Evolutionary conservation across 2,329 filamentous ascomycete genomes (phyloP), one percentile per base, ranked within the genome.

Genomic region (Fusarium multiceps): DNA sequence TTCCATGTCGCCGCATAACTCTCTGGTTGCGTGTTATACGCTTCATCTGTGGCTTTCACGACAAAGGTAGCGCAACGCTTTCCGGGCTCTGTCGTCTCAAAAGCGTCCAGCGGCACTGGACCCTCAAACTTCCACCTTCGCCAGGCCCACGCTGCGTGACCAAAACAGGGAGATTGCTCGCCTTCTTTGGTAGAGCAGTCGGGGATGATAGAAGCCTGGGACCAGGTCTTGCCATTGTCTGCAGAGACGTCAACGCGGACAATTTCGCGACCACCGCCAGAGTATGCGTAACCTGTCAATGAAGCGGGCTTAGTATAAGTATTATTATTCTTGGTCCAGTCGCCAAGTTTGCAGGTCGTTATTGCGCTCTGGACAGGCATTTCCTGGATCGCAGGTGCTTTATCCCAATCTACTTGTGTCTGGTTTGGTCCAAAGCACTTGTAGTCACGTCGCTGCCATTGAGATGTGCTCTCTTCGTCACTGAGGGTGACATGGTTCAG

Each of bases 281-380:
- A 89, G 74, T 90, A 91, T 3, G 90, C 90, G 75, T 91, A 92
- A 1, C 90, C 90, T 53, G 85, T 82, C 7, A 91, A 75, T 2
- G 81, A 79, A 20, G 85, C 76, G 20, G 74, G 47, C 45, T 75
- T 72, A 8, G 51, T 23, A n/a, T 53, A 42, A 18, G 42, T 56
- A 7, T 62, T 28, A 6, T 69, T 27, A 1, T 20, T 30, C 2
- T 53, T 18, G 4, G 51, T 71, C 78, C 80, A 81, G 6, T 81
- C 78, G 10, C 82, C 82, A 0, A 85, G 77, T 72, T 78, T 82
- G 10, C 85, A 79, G 2, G 77, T 78, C 0, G 89, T 91, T 56
- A 92, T 89, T 51, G 90, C 90, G 61, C 87, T 90, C 30, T 89
- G 90, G 20, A 92, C 85, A 3, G 90, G 88, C 81, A 91, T 87